phyloP scores from a whole-genome alignment of 805 yeast genomes.

The Ogataea salicorniae region DNA sequence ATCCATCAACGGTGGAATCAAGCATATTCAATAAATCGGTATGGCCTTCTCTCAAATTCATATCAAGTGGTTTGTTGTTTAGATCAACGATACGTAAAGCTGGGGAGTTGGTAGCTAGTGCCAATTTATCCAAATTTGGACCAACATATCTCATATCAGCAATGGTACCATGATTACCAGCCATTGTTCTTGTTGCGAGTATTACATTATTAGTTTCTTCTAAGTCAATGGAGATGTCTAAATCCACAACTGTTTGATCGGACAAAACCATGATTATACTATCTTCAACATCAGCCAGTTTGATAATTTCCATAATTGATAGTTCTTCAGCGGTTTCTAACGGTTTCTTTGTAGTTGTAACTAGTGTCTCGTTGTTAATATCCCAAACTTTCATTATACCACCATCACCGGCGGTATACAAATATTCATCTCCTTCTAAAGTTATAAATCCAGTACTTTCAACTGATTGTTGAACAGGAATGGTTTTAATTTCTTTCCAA shows the following conservation, averaged over 20 bases:
- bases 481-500: conserved; percentile 55
- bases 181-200: conserved; percentile 51
- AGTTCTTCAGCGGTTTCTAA: conserved; percentile 65
- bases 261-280: conserved; percentile 55
- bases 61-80: conserved; percentile 50
- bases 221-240: conserved; percentile 22
- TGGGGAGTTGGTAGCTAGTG: conserved; percentile 92
- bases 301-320: conserved; percentile 53
- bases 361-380: conserved; percentile 39
- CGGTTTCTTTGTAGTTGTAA: conserved; percentile 44
- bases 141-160: conserved; percentile 84
- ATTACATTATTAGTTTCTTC: conserved; percentile 29
- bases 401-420: conserved; percentile 77
- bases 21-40: conserved; percentile 76
- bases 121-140: conserved; percentile 52
- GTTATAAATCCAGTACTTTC: conserved; percentile 62
- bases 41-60: conserved; percentile 72
- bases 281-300: conserved; percentile 24
- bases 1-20: conserved; percentile 74
- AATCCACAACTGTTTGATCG: conserved; percentile 68
- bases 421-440: conserved; percentile 29
- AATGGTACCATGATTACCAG: conserved; percentile 94
- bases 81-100: conserved; percentile 72
- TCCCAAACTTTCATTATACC: conserved; percentile 68
- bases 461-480: conserved; percentile 69